A percentile compares a stretch with the other conserved stretches of the same genome.
Evolutionary conservation across 2,329 filamentous ascomycete genomes (phyloP).

Genomic region (Cryphonectria japonica): DNA sequence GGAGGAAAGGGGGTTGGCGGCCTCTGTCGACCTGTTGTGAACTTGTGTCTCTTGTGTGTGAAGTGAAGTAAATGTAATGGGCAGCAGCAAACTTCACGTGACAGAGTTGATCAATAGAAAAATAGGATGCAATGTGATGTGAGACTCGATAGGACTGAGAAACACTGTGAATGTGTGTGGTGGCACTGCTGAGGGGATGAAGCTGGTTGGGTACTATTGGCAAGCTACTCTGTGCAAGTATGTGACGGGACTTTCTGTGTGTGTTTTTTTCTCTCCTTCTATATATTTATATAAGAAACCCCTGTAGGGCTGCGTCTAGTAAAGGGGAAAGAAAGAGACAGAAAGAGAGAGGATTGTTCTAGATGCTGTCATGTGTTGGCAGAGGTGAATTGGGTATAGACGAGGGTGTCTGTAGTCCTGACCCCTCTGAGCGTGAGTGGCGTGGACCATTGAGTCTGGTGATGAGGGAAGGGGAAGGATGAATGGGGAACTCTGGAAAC

Average conservation of each 20-base stretch:
- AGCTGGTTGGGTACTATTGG: neutral
- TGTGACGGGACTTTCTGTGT: neutral
- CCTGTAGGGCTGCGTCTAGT: neutral
- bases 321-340: too few relatives aligned
- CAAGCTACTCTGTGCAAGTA: neutral
- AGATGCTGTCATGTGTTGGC: neutral
- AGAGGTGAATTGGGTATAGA: neutral
- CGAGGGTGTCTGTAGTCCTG: slow-evolving; percentile 2
- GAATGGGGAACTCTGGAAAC: neutral
- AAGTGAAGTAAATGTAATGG: neutral
- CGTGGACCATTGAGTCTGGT: neutral
- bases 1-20: too few relatives aligned
- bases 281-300: neutral
- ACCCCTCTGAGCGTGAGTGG: neutral
- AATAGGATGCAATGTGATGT: neutral
- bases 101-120: neutral
- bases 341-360: neutral
- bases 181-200: neutral
- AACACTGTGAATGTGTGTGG: too few relatives aligned
- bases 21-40: slow-evolving; percentile 5
- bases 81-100: neutral
- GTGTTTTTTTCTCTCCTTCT: neutral
- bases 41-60: neutral
- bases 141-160: neutral
- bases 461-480: neutral